Base-by-base conservation (phyloP, 495 filamentous ascomycete species). In the Astrothelium macrocarpum region DNA sequence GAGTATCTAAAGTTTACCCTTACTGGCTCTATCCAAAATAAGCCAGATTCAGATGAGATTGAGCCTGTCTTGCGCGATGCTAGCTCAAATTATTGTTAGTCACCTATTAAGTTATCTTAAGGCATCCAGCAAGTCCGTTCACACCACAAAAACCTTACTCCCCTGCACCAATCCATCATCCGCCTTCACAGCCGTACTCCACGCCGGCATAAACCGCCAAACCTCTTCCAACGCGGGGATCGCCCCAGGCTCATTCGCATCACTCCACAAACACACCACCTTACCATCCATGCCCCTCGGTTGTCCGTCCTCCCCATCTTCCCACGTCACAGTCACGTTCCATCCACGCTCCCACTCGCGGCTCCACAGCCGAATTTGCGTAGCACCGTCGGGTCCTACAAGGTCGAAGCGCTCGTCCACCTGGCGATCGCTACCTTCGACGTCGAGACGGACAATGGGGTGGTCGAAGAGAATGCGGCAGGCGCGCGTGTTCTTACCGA, bases 181-280 rank as follows among this genome's bases (percentile, higher is more conserved):
- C 61, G 82, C 69, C 74, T 96, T 96, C 23, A 82, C 84, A 34
- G 89, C 74, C 12, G 86, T 87, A 9, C 84, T 84, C 94, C 94
- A 98, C 1, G 73, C 75, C 0, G 94, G 94, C 63, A 80, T 78
- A 76, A 84, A 97, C 73, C 84, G 80, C 61, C 80, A 76, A 23
- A 87, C 82, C 75, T 98, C 94, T 67, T 94, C 89, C 34, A 94
- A 80, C 16, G 94, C 94, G 0, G 94, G 91, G 59, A 98, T 93
- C 9, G 79, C 75, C 2, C 85, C 87, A 11, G 72, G 71, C 12
- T 75, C 78, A 66, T 95, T 96, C 32, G 82, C 84, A 77, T 97
- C 94, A 67, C 85, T 89, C 94, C 94, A 98, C 18, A 90, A 73
- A 78, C 93, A 97, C 11, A 88, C 80, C 2, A 91, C 84, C 53